phyloP scores from a whole-genome alignment of 257 asterid species.

The Schizonepeta tenuifolia region DNA sequence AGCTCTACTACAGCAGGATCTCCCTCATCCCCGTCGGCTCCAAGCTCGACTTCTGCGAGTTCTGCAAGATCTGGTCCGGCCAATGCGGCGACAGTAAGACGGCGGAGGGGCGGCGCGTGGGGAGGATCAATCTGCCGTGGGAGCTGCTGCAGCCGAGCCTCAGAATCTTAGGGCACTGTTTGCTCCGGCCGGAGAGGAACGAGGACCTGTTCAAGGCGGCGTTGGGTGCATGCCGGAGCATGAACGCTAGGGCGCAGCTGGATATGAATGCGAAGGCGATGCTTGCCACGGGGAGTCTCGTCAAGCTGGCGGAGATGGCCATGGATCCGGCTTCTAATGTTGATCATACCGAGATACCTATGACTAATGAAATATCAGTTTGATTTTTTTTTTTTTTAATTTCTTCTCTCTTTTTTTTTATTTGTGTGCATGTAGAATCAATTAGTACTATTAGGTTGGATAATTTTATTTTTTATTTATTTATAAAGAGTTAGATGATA shows the following conservation, averaged over 20 bases:
- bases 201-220: constrained; percentile 57
- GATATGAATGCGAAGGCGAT: constrained; percentile 74
- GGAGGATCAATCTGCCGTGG: constrained; percentile 66
- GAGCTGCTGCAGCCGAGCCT: constrained; percentile 73
- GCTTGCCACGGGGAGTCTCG: constrained; percentile 68
- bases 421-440: background rate
- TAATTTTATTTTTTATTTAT: background rate
- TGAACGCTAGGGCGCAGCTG: constrained; percentile 62
- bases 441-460: no score
- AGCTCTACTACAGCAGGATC: constrained; percentile 55
- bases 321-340: constrained; percentile 25
- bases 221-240: constrained; percentile 52
- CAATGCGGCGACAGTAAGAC: constrained; percentile 1
- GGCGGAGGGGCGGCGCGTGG: constrained; percentile 30
- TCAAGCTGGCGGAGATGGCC: constrained; percentile 55
- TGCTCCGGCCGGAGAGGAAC: constrained; percentile 50
- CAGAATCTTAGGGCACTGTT: constrained; percentile 77
- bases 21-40: constrained; percentile 61
- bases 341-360: constrained; percentile 71
- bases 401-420: no score
- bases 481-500: no score
- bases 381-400: background rate
- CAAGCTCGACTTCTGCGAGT: constrained; percentile 74
- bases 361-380: constrained; percentile 43
- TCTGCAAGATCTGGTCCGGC: constrained; percentile 70